Conservation (phyloP, 352 stramenopile genomes). For the Phytopythium chamaehyphon region DNA sequence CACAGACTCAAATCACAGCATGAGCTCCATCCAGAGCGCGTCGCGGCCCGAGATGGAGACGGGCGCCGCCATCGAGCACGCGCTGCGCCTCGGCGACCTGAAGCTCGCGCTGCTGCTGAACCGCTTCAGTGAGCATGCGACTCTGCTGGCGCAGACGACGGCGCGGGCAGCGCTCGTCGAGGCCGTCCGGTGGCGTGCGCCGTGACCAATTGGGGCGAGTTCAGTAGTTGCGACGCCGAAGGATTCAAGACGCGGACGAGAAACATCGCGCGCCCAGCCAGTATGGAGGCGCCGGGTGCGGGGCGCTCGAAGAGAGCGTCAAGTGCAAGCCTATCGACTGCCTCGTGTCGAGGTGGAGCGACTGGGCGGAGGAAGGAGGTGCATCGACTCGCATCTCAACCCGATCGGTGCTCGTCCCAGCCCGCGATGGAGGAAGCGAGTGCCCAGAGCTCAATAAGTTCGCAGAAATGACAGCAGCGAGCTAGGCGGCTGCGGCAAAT, state of each 20-base stretch:
- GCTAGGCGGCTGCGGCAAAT: too few relatives aligned
- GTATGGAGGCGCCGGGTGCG: slow-evolving; percentile 20
- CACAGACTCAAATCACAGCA: not conserved
- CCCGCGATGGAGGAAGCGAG: slow-evolving; percentile 27
- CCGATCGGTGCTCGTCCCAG: slow-evolving; percentile 27
- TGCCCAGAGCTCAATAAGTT: slow-evolving; percentile 33
- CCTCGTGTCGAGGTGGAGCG: slow-evolving; percentile 27
- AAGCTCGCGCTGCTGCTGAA: too few relatives aligned
- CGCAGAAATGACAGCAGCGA: not conserved
- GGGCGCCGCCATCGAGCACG: too few relatives aligned
- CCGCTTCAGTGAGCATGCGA: too few relatives aligned
- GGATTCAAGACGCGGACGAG: slow-evolving; percentile 26
- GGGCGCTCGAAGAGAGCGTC: slow-evolving; percentile 14
- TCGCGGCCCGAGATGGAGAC: too few relatives aligned
- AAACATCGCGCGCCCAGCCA: slow-evolving; percentile 13
- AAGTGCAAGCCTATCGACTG: slow-evolving; percentile 25
- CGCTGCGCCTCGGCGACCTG: too few relatives aligned
- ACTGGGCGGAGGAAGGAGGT: slow-evolving; percentile 21
- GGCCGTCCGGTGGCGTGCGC: slow-evolving; percentile 17
- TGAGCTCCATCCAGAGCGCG: slow-evolving; percentile 32
- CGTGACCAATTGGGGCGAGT: slow-evolving; percentile 21
- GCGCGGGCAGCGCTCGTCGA: slow-evolving; percentile 20
- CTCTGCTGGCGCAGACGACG: too few relatives aligned
- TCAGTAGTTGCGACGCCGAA: slow-evolving; percentile 15
- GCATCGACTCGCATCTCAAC: slow-evolving; percentile 26